Evolutionary conservation across 2,329 filamentous ascomycete species (phyloP), one percentile per base, ranked within the genome.

Genomic region (Hymenoscyphus scutula): DNA sequence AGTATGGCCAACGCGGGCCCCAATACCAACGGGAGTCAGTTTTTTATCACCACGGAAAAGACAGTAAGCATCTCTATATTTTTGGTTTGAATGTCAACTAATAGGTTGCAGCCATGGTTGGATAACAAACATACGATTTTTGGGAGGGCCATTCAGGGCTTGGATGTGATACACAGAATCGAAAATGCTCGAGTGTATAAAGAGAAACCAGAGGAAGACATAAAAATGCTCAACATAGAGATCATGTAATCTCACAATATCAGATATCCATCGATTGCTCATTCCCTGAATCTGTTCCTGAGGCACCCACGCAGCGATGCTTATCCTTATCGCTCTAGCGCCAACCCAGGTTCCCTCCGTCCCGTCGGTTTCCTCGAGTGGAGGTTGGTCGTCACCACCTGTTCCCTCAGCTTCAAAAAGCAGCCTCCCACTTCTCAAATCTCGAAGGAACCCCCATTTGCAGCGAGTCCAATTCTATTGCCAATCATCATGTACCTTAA

Each of bases 1-100:
- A 96, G 91, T 74, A 99, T 99, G 95, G 95, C 95, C 13, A 99
- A 99, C 75, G 94, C 95, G 0, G 95, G 95, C 0, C 92, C 92
- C 0, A 92, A 94, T 71, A 97, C 93, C 38, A 99, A 99, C 74
- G 95, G 90, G 15, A 95, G 90, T 72, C 95, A 99, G 75, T 99
- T 99, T 75, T 99, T 99, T 72, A 97, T 99, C 69, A 99, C 95
- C 0, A 97, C 94, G 0, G 96, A 97, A 77, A 96, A 96, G 79
- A 92, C 95, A 68, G 88, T 89, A 79, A 79, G 86, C 82, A 34
- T 54, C 34, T 45, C 30, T 48, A 4, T 29, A 32, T 58, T 30
- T 56, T 56, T 41, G 30, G 60, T 53, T 38, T 53, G 27, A 10
- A 11, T 45, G 51, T 32, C 1, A 54, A 65, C 65, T 71, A 61